phyloP scores from a whole-genome alignment of 2,329 filamentous ascomycete species.

The Neofusicoccum sp. region DNA sequence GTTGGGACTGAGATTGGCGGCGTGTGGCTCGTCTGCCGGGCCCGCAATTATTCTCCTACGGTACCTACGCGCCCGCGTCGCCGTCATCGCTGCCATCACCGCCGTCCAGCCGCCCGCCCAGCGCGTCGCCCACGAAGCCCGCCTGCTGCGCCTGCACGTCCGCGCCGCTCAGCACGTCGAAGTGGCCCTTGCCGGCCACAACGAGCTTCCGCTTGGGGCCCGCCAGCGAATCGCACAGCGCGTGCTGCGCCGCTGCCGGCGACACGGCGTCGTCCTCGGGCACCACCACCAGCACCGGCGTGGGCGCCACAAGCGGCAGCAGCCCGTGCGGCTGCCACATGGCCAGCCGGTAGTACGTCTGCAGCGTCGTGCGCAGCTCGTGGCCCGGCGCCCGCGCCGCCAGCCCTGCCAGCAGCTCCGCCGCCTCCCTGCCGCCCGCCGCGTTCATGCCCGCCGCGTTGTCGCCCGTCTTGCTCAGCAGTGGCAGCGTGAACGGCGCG shows the following conservation, averaged over 20 bases:
- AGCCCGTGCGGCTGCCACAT: slow-evolving; percentile 21
- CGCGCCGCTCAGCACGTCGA: slow-evolving; percentile 27
- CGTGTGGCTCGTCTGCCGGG: too few relatives aligned
- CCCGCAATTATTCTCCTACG: not conserved
- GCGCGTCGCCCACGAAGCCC: not conserved
- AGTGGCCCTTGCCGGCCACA: slow-evolving; percentile 30
- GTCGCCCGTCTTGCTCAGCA: slow-evolving; percentile 41
- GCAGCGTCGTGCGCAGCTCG: slow-evolving; percentile 31
- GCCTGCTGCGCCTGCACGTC: not conserved
- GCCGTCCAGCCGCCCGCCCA: not conserved
- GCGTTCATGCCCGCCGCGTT: slow-evolving; percentile 36
- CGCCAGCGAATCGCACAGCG: slow-evolving; percentile 26
- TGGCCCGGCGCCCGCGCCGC: slow-evolving; percentile 13
- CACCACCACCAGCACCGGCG: slow-evolving; percentile 31
- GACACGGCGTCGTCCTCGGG: slow-evolving; percentile 32
- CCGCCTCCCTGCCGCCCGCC: not conserved
- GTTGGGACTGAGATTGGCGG: not conserved
- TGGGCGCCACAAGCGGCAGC: slow-evolving; percentile 27
- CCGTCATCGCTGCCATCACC: not conserved
- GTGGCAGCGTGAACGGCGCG: slow-evolving; percentile 39
- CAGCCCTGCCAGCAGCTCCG: not conserved
- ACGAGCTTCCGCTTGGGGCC: slow-evolving; percentile 30
- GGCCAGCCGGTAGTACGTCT: slow-evolving; percentile 32
- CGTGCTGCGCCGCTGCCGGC: slow-evolving; percentile 28
- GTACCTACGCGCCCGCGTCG: not conserved